Percentiles rank a stretch among this genome's conserved stretches.
These are phyloP conservation scores for Suillus subaureus DNA, from an alignment of 768 basidiomycete genomes.

Conservation along the genomic window DNA sequence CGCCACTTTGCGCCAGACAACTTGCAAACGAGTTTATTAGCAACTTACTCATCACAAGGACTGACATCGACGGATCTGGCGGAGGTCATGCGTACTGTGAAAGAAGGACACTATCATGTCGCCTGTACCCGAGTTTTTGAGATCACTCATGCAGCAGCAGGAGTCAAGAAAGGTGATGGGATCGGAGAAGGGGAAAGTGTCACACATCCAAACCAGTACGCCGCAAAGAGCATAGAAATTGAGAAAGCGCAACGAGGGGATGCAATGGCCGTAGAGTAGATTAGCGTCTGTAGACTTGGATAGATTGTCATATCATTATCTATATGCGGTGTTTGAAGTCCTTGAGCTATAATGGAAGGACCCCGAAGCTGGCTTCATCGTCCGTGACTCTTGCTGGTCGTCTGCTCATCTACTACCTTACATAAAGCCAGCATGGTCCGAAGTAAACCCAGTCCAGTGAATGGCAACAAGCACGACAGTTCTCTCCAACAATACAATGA, in stretches of 20 bases:
- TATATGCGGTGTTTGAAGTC: slow-evolving; percentile 17
- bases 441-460: slow-evolving; percentile 31
- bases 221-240: slow-evolving; percentile 71
- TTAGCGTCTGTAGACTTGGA: neutral
- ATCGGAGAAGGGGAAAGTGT: slow-evolving; percentile 84
- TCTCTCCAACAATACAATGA: slow-evolving; percentile 81
- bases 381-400: slow-evolving; percentile 33
- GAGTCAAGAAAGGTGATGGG: slow-evolving; percentile 89
- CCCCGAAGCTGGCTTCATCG: neutral
- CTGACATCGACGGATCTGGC: slow-evolving; percentile 69
- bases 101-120: slow-evolving; percentile 84
- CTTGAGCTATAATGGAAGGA: neutral
- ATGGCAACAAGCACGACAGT: slow-evolving; percentile 19
- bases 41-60: slow-evolving; percentile 65
- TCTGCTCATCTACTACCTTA: slow-evolving; percentile 4
- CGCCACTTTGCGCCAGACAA: slow-evolving; percentile 86
- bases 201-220: slow-evolving; percentile 93
- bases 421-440: slow-evolving; percentile 22
- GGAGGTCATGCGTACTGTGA: slow-evolving; percentile 82
- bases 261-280: slow-evolving; percentile 44
- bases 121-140: slow-evolving; percentile 98
- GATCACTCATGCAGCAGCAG: slow-evolving; percentile 73
- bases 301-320: neutral
- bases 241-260: slow-evolving; percentile 47
- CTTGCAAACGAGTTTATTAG: slow-evolving; percentile 73